Conservation (phyloP, 352 stramenopile species). For the Globisporangium acanthophoron region DNA sequence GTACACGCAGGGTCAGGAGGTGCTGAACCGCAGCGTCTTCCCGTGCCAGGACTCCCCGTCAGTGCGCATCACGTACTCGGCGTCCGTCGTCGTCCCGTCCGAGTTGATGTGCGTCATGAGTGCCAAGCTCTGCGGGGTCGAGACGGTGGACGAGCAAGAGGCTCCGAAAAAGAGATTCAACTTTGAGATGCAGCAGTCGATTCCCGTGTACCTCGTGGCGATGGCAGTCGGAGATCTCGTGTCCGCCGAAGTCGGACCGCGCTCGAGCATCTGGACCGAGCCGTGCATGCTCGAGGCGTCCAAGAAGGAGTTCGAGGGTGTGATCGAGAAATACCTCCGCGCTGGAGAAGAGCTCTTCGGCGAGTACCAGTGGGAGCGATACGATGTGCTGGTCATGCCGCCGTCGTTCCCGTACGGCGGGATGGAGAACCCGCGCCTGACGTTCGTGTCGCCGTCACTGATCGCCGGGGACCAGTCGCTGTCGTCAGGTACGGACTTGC, state of each 20-base stretch:
- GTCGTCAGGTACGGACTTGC: constrained; percentile 43
- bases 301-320: constrained; percentile 67
- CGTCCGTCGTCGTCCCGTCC: constrained; percentile 86
- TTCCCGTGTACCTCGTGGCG: constrained; percentile 80
- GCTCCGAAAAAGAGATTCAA: constrained; percentile 28
- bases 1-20: constrained; percentile 85
- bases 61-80: constrained; percentile 95
- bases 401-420: constrained; percentile 94
- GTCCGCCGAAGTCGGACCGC: constrained; percentile 51
- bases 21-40: constrained; percentile 83
- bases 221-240: constrained; percentile 80
- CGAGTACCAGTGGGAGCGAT: constrained; percentile 81
- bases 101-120: constrained; percentile 91
- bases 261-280: constrained; percentile 80
- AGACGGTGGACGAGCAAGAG: constrained; percentile 9
- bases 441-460: constrained; percentile 76
- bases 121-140: constrained; percentile 36
- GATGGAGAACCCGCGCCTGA: constrained; percentile 96
- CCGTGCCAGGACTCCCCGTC: constrained; percentile 92
- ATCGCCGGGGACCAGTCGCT: constrained; percentile 78
- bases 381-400: constrained; percentile 82
- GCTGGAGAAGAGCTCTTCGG: constrained; percentile 76
- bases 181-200: constrained; percentile 81
- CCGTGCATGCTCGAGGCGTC: constrained; percentile 73
- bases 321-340: constrained; percentile 65